Conservation (phyloP, 169 alveolate species). For the Nephromyces sp. region DNA sequence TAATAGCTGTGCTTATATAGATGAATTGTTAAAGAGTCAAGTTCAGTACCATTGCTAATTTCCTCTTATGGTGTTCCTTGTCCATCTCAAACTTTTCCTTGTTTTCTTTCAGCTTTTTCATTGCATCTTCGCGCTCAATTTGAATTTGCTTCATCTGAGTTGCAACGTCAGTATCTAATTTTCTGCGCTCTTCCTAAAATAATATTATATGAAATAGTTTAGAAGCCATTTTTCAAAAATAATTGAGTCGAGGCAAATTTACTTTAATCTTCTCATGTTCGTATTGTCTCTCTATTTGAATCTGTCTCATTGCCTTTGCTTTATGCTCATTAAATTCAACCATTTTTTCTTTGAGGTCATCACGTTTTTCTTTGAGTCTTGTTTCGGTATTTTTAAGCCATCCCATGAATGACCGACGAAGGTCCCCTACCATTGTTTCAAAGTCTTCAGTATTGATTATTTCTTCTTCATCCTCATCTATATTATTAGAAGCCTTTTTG, state of each 20-base stretch:
- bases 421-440: slow-evolving; percentile 70
- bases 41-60: background rate
- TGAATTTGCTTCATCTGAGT: slow-evolving; percentile 62
- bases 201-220: no score
- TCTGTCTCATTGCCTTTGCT: slow-evolving; percentile 29
- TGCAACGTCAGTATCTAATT: slow-evolving; percentile 58
- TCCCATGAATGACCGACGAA: slow-evolving; percentile 61
- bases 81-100: slow-evolving; percentile 57
- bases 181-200: slow-evolving; percentile 57
- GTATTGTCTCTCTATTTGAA: slow-evolving; percentile 21
- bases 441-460: slow-evolving; percentile 45
- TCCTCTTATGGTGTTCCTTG: slow-evolving; percentile 32
- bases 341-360: slow-evolving; percentile 50
- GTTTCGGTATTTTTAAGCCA: slow-evolving; percentile 70
- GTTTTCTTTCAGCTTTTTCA: slow-evolving; percentile 62
- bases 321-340: slow-evolving; percentile 41
- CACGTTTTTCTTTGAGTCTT: slow-evolving; percentile 25
- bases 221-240: no score
- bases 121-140: slow-evolving; percentile 67
- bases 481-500: no score
- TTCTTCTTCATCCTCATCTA: background rate
- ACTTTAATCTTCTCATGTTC: slow-evolving; percentile 30
- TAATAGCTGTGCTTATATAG: background rate
- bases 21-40: background rate
- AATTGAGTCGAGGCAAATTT: background rate